A percentile compares a stretch with the other conserved stretches of the same genome.
phyloP scores from a whole-genome alignment of 495 filamentous ascomycete genomes.

The Podospora appendiculata region DNA sequence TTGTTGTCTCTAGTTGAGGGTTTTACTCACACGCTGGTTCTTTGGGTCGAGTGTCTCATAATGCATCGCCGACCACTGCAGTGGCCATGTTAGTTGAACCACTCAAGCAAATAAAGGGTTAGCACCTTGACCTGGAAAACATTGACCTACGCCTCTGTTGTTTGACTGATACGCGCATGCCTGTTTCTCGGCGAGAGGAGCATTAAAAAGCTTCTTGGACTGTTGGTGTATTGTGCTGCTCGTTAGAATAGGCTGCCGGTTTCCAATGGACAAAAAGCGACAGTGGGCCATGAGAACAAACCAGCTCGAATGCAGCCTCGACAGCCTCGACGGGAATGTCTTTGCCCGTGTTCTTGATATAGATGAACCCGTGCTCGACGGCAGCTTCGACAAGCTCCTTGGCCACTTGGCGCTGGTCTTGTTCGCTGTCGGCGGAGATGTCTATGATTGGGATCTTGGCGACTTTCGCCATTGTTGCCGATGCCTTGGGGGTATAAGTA shows the following conservation, averaged over 20 bases:
- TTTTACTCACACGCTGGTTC: slow-evolving; percentile 57
- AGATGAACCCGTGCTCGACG: slow-evolving; percentile 77
- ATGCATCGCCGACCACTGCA: slow-evolving; percentile 74
- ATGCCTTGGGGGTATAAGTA: too few relatives aligned
- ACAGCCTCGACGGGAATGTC: slow-evolving; percentile 63
- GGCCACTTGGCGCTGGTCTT: slow-evolving; percentile 41
- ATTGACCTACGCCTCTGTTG: slow-evolving; percentile 56
- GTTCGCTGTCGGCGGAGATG: slow-evolving; percentile 50
- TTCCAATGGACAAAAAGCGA: too few relatives aligned
- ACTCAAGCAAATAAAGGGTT: background rate
- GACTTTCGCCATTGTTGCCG: slow-evolving; percentile 27
- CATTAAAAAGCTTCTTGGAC: slow-evolving; percentile 74
- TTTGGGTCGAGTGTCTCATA: slow-evolving; percentile 80
- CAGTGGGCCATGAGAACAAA: slow-evolving; percentile 24
- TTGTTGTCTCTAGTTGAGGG: background rate
- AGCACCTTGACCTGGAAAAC: background rate
- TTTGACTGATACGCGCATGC: slow-evolving; percentile 63
- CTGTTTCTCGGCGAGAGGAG: slow-evolving; percentile 63
- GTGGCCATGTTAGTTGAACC: background rate
- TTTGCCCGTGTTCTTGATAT: slow-evolving; percentile 59
- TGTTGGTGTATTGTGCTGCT: slow-evolving; percentile 17
- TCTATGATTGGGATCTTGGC: slow-evolving; percentile 75
- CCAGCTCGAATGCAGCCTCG: slow-evolving; percentile 66
- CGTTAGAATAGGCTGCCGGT: too few relatives aligned
- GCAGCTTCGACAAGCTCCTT: slow-evolving; percentile 72